Evolutionary conservation across 2,329 filamentous ascomycete species (phyloP), one percentile per base, ranked within the genome.

Genomic region (Leptosphaerulina australis): DNA sequence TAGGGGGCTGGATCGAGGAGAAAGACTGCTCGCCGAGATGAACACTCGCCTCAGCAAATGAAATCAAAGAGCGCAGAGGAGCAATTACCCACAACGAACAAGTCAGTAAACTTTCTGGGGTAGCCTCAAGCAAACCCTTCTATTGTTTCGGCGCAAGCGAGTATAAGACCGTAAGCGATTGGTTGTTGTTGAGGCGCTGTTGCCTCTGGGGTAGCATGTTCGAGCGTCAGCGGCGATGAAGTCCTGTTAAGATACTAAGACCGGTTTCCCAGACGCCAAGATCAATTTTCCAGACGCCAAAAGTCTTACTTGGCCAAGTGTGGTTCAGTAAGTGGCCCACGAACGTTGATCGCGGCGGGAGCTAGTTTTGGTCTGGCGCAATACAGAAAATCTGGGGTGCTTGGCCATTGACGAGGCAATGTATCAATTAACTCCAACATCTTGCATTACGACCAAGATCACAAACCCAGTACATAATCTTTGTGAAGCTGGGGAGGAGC

Each of bases 301-400:
- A 49, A 59, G 50, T 54, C 50, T 51, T 54, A 28, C 52, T 52
- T 41, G 41, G 43, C 60, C 62, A 58, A 59, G 47, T 38, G 30
- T 49, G 39, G 51, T 41, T 20, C 53, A 25, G 34, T 39, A 25
- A 45, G 53, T 58, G 55, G 58, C n/a, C 35, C 36, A 41, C 18
- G 18, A 26, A 22, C 53, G 54, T 50, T 52, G 59, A 62, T 65
- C 59, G 45, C 62, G 56, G 58, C 46, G 53, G 55, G 49, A 61
- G 52, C 62, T 50, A 40, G 34, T 56, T 60, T 39, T 17, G 56
- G 53, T 14, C 55, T 59, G 53, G 60, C 33, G 45, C 36, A 39
- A 28, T 28, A 38, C 28, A 48, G 29, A 46, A 55, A 62, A 63
- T 61, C 67, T 56, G 64, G 64, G 64, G 64, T 49, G 38, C 46